Percentiles rank a stretch among this genome's conserved stretches.
These are phyloP conservation scores for Phtheirospermum japonicum DNA, from an alignment of 257 asterid species.

Conservation along the genomic window DNA sequence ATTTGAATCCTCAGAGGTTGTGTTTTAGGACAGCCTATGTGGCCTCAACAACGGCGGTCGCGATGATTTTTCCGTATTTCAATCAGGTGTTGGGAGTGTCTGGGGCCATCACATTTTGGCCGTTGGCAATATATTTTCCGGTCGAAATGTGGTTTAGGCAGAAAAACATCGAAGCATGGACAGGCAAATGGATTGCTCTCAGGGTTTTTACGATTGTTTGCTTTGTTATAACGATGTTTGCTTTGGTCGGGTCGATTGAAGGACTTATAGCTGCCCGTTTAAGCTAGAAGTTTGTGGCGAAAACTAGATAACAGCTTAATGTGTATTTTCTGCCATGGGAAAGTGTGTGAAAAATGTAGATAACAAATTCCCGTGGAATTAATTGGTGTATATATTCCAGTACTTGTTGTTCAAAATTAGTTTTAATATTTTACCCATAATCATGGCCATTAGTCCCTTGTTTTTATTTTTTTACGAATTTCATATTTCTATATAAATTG, in stretches of 20 bases:
- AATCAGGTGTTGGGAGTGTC: conserved; percentile 65
- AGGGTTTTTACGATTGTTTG: conserved; percentile 27
- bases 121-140: conserved; percentile 64
- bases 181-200: conserved; percentile 33
- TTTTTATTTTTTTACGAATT: too few relatives aligned
- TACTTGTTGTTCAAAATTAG: too few relatives aligned
- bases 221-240: conserved; percentile 23
- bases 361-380: not conserved
- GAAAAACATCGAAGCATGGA: conserved; percentile 32
- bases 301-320: not conserved
- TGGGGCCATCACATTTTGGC: conserved; percentile 74
- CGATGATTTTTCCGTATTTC: conserved; percentile 65
- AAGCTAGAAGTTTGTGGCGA: not conserved
- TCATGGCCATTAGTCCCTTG: too few relatives aligned
- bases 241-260: conserved; percentile 31
- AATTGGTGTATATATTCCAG: too few relatives aligned
- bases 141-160: conserved; percentile 60
- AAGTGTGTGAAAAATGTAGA: not conserved
- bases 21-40: conserved; percentile 61
- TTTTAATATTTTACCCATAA: too few relatives aligned
- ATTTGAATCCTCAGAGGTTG: conserved; percentile 45
- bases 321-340: not conserved
- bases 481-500: too few relatives aligned
- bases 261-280: conserved; percentile 34
- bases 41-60: conserved; percentile 49